A percentile compares a stretch with the other conserved stretches of the same genome.
Evolutionary conservation across 192 early-diverging fungal species (phyloP).

Genomic region (Physocladia obscura): DNA sequence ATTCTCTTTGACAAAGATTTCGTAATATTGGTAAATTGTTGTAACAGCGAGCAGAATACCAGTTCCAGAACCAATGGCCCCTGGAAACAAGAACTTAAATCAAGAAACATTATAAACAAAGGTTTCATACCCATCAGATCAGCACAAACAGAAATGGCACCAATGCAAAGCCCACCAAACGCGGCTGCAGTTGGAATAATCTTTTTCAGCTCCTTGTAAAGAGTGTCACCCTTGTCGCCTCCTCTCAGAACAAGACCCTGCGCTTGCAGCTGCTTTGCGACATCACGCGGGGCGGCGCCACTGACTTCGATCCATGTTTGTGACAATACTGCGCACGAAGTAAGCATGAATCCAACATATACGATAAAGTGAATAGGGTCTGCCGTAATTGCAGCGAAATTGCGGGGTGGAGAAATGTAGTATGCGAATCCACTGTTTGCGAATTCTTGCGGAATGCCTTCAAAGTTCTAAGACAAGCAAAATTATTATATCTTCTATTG

Average conservation of each 20-base stretch:
- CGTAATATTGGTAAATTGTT: constrained; percentile 99
- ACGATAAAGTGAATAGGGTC: constrained; percentile 95
- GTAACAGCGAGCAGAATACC: constrained; percentile 98
- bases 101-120: too few species aligned
- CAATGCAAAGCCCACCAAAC: constrained; percentile 96
- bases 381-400: constrained; percentile 73
- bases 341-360: constrained; percentile 93
- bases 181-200: constrained; percentile 97
- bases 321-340: constrained; percentile 92
- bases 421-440: constrained; percentile 93
- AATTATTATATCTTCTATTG: too few species aligned
- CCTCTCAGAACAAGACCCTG: constrained; percentile 94
- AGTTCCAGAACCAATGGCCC: constrained; percentile 98
- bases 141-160: constrained; percentile 90
- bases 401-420: constrained; percentile 95
- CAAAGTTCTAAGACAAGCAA: too few species aligned
- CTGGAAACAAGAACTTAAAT: too few species aligned
- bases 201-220: constrained; percentile 99
- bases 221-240: constrained; percentile 89
- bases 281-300: constrained; percentile 95
- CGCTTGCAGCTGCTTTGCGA: constrained; percentile 96
- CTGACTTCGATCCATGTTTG: constrained; percentile 99
- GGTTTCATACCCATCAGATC: constrained; percentile 93
- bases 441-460: constrained; percentile 91
- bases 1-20: constrained; percentile 89